Percentiles rank a stretch among this genome's conserved stretches.
phyloP scores from a whole-genome alignment of 2,329 filamentous ascomycete species.

The Fusarium paranaense region DNA sequence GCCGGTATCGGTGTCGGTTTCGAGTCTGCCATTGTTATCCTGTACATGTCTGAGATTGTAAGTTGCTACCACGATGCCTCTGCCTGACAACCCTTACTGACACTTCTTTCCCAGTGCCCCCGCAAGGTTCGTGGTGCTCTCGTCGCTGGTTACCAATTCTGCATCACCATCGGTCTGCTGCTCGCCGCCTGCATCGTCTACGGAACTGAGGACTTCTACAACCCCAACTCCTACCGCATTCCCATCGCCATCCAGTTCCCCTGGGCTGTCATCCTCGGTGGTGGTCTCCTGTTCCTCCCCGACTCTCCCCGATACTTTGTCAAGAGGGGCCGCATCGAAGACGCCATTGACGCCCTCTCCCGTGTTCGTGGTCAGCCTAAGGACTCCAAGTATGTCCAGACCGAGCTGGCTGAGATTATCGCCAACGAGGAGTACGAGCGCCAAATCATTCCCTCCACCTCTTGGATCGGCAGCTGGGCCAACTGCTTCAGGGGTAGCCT shows the following conservation, averaged over 20 bases:
- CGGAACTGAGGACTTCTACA: slow-evolving; percentile 25
- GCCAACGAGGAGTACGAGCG: slow-evolving; percentile 90
- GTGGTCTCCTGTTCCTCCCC: slow-evolving; percentile 36
- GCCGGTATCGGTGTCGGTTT: slow-evolving; percentile 39
- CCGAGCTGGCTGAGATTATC: slow-evolving; percentile 61
- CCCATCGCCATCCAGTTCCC: slow-evolving; percentile 37
- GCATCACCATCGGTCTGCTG: slow-evolving; percentile 37
- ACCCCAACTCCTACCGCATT: slow-evolving; percentile 30
- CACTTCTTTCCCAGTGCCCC: slow-evolving; percentile 19
- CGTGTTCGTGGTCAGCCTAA: slow-evolving; percentile 33
- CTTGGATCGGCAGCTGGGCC: slow-evolving; percentile 34
- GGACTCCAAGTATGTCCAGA: slow-evolving; percentile 38
- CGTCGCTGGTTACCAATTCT: slow-evolving; percentile 40
- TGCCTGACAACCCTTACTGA: slow-evolving; percentile 57
- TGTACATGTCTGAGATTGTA: slow-evolving; percentile 43
- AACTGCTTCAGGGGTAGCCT: slow-evolving; percentile 48
- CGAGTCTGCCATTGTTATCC: slow-evolving; percentile 39
- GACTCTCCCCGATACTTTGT: slow-evolving; percentile 38
- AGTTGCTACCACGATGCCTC: slow-evolving; percentile 79
- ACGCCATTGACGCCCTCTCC: slow-evolving; percentile 28
- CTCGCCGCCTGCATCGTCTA: slow-evolving; percentile 36
- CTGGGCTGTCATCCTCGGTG: slow-evolving; percentile 36
- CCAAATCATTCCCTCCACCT: slow-evolving; percentile 25
- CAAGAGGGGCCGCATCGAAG: slow-evolving; percentile 33
- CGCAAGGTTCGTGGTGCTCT: slow-evolving; percentile 35